phyloP scores from a whole-genome alignment of 176 grass and related monocot species.

The Raddia guianensis region DNA sequence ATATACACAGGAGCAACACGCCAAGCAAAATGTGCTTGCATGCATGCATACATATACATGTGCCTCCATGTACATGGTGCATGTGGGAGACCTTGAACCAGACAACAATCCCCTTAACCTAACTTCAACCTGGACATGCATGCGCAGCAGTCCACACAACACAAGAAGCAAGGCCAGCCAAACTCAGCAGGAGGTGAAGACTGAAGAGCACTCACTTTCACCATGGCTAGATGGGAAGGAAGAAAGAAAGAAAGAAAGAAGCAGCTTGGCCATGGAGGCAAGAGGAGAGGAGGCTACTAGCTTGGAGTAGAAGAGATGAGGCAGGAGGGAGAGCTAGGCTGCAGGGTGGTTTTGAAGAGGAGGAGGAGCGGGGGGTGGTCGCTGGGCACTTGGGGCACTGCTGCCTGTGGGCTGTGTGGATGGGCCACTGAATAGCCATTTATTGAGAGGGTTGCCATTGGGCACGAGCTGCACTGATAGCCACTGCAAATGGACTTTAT shows the following conservation, averaged over 20 bases:
- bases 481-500: conserved; percentile 39
- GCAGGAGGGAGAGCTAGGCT: neutral
- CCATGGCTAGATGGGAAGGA: neutral
- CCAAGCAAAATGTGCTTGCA: neutral
- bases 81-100: conserved; percentile 43
- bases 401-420: conserved; percentile 42
- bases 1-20: neutral
- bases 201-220: neutral
- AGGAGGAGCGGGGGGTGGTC: neutral
- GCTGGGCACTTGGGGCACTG: neutral
- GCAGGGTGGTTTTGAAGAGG: conserved; percentile 34
- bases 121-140: conserved; percentile 26
- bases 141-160: conserved; percentile 22
- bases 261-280: neutral
- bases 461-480: conserved; percentile 38
- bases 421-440: conserved; percentile 54
- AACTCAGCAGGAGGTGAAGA: neutral
- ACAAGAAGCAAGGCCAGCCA: neutral
- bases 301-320: neutral
- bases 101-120: conserved; percentile 51
- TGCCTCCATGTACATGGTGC: neutral
- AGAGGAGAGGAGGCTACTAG: conserved; percentile 9
- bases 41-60: neutral
- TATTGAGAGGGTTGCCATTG: conserved; percentile 39
- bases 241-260: conserved; percentile 2